A percentile compares a stretch with the other conserved stretches of the same genome.
Conservation (phyloP, 129 eudicot genomes). For the Centella asiatica region DNA sequence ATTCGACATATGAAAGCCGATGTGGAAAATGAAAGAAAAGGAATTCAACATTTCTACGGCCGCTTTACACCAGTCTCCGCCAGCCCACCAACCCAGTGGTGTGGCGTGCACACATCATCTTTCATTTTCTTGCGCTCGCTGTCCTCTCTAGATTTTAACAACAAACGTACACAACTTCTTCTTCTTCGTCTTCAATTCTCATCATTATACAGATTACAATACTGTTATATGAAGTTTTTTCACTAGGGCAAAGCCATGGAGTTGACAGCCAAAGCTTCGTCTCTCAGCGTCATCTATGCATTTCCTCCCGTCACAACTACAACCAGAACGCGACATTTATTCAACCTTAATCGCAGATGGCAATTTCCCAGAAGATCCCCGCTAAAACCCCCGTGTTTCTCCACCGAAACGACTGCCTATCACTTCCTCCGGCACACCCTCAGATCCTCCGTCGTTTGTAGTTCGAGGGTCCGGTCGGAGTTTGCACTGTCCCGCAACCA, state of each 20-base stretch:
- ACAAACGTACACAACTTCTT: no score
- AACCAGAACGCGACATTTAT: background rate
- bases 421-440: background rate
- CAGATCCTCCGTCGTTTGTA: background rate
- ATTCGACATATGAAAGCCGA: no score
- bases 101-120: no score
- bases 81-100: no score
- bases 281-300: background rate
- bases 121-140: no score
- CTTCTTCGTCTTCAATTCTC: no score
- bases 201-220: no score
- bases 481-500: background rate
- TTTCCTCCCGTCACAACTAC: background rate
- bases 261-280: slow-evolving; percentile 1
- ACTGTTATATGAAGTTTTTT: no score
- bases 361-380: background rate
- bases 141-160: no score
- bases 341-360: background rate
- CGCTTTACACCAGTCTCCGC: no score
- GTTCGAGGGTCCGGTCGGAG: slow-evolving; percentile 15
- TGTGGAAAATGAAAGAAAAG: no score
- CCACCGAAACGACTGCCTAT: background rate
- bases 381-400: background rate
- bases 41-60: no score
- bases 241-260: slow-evolving; percentile 13